Evolutionary conservation across 495 filamentous ascomycete species (phyloP), one percentile per base, ranked within the genome.

Genomic region (Parathielavia appendiculata): DNA sequence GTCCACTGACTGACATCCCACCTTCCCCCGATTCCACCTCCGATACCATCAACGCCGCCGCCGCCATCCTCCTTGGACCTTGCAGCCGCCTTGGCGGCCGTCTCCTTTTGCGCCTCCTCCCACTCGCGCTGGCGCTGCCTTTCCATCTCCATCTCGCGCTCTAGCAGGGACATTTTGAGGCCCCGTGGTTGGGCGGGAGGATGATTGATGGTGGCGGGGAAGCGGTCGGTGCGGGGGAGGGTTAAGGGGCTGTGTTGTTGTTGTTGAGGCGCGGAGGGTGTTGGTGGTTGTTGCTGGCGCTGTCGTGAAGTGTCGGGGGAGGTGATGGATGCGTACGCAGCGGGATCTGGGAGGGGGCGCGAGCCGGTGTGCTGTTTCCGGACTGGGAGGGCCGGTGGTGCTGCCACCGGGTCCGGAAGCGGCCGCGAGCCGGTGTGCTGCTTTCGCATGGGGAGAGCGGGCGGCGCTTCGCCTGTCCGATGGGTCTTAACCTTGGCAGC

Each of bases 131-230:
- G 93, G 40, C 92, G 81, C 69, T 95, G 89, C 12, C 95, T 82
- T 73, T 98, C 93, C 61, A 88, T 81, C 71, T 98, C 93, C 89
- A 97, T 96, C 69, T 98, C 93, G 20, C 91, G 85, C 72, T 96
- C 91, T 1, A 97, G 79, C 7, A 98, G 79, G 4, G 88, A 89
- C 71, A 90, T 92, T 54, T 44, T 43, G 5, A 12, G 41, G 19
- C 17, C 5, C 13, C 80, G 80, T 1, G 87, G 86, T 86, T 86
- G 89, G 0, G 86, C 87, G 49, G 82, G 86, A 4, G 88, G 85
- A 60, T 84, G 85, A 46, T 86, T 90, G 72, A 88, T 84, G 50
- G 77, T 69, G 62, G 89, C 86, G 40, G 75, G 69, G 58, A 65
- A 77, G 34, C 72, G 73, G 60, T 80, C 75, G 36, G 76, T 76